phyloP scores from a whole-genome alignment of 495 filamentous ascomycete genomes.

The Penicillium longicatenatum region DNA sequence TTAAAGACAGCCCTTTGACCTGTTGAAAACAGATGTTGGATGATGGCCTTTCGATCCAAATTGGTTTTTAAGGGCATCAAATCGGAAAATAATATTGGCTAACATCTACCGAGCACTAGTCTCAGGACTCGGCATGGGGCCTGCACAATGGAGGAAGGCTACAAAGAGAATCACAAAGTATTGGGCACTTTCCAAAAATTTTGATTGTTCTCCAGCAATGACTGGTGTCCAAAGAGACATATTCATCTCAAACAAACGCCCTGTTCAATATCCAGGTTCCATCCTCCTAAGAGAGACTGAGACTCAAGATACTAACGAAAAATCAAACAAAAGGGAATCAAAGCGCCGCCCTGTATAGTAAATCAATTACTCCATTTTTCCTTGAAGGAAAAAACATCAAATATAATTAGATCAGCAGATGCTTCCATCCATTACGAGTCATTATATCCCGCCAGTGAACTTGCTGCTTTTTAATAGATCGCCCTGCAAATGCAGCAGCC shows the following conservation, averaged over 20 bases:
- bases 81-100: no score
- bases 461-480: slow-evolving; percentile 43
- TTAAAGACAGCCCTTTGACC: no score
- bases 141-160: no score
- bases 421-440: slow-evolving; percentile 88
- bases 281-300: background rate
- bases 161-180: no score
- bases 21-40: no score
- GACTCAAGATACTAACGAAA: background rate
- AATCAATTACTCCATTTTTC: background rate
- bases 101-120: no score
- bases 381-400: background rate
- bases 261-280: background rate
- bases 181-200: no score
- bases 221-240: background rate
- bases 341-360: background rate
- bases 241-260: background rate
- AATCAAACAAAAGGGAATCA: background rate
- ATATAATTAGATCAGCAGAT: slow-evolving; percentile 74
- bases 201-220: no score
- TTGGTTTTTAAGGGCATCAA: no score
- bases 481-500: slow-evolving; percentile 10
- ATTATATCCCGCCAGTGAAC: slow-evolving; percentile 96
- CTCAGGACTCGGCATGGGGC: no score
- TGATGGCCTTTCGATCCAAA: no score